Base-by-base conservation (phyloP, 495 filamentous ascomycete species). In the Hypomontagnella monticulosa region DNA sequence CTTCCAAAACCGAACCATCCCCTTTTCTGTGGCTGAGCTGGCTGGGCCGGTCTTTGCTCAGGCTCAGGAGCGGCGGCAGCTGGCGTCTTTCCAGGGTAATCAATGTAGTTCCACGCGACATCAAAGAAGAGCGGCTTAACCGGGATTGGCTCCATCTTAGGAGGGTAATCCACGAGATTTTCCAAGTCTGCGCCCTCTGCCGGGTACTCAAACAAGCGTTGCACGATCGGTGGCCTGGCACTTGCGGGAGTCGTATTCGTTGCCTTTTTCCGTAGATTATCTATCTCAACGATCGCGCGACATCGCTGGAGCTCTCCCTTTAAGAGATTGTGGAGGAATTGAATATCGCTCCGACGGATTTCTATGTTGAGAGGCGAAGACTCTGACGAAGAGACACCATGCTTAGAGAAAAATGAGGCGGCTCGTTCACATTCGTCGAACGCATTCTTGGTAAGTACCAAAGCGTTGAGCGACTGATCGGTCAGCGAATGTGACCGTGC, bases 71-170 rank as follows among this genome's bases (percentile, higher is more conserved):
- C 67, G 6, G 73, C 67, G 6, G 62, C 63, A 4, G 70, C 64
- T n/a, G 56, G 66, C 47, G 70, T 52, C 27, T 84, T 83, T 3
- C 89, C 91, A 1, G 95, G 93, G 75, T 99, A 99, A 16, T 93
- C 88, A 61, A 99, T 92, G 73, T 97, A 99, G 74, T 98, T 99
- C 90, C 92, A 98, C 12, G 95, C 95, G 10, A 97, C 91, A 73
- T 99, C 95, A 43, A 98, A 84, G 82, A 97, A 98, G 12, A 99
- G 75, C 12, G 95, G 96, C 76, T 99, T 99, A 12, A 97, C 93
- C 0, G 95, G 93, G 36, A 97, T 85, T 0, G 91, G 85, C 56
- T 91, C 85, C 53, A 97, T 78, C 65, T 85, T 86, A 0, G 95
- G 94, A 4, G 95, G 96, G 73, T 93, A 97, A 0, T 85, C 83